Percentiles rank a stretch among this genome's conserved stretches.
Conservation (phyloP, 2,329 filamentous ascomycete genomes). For the Xylariaceae sp. region DNA sequence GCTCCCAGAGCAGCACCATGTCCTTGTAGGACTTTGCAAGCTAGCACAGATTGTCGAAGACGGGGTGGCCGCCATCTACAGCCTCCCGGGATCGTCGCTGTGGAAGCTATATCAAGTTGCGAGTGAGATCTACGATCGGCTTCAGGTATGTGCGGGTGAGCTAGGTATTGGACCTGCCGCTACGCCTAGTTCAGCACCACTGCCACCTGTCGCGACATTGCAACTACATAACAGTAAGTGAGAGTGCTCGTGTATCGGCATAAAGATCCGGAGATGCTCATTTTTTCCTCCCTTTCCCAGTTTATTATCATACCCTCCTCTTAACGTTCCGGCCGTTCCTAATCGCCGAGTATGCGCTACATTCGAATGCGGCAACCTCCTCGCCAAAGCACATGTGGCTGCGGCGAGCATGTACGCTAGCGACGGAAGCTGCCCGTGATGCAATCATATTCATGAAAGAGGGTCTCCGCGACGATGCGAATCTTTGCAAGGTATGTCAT, state of each 20-base stretch:
- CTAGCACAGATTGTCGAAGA: slow-evolving; percentile 10
- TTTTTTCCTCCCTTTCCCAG: background rate
- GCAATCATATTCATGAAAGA: slow-evolving; percentile 9
- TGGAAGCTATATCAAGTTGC: slow-evolving; percentile 7
- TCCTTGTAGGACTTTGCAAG: slow-evolving; percentile 8
- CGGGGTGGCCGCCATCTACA: slow-evolving; percentile 2
- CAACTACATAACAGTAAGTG: slow-evolving; percentile 7
- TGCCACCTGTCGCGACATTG: background rate
- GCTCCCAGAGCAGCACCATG: slow-evolving; percentile 4
- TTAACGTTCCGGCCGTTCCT: slow-evolving; percentile 10
- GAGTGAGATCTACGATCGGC: slow-evolving; percentile 6
- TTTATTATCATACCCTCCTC: slow-evolving; percentile 9
- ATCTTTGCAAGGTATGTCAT: slow-evolving; percentile 4
- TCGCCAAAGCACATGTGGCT: slow-evolving; percentile 6
- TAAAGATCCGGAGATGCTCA: background rate
- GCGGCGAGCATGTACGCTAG: slow-evolving; percentile 2
- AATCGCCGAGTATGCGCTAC: slow-evolving; percentile 8
- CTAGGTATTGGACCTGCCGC: slow-evolving; percentile 7
- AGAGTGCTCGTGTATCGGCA: background rate
- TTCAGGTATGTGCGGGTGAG: slow-evolving; percentile 7
- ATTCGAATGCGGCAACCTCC: background rate
- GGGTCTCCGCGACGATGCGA: background rate
- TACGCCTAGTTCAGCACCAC: background rate
- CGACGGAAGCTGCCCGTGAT: slow-evolving; percentile 8
- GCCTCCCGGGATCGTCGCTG: background rate